Conservation (phyloP, 2,329 filamentous ascomycete species). For the Lecanicillium sp. region DNA sequence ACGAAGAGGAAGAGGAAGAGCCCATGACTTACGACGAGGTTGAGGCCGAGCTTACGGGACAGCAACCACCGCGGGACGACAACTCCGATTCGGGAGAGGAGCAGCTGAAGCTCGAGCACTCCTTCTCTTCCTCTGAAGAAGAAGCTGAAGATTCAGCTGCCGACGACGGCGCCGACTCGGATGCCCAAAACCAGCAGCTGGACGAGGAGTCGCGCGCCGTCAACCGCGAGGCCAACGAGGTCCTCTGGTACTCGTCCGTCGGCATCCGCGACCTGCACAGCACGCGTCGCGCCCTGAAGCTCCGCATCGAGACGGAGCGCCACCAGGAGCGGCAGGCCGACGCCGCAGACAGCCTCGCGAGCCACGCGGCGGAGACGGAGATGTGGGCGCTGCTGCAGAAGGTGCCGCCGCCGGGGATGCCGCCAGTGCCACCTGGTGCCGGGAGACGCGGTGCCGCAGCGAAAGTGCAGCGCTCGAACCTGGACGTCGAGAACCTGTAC, state of each 20-base stretch:
- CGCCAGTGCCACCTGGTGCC: slow-evolving; percentile 27
- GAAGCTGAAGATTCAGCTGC: slow-evolving; percentile 3
- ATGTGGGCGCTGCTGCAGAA: slow-evolving; percentile 41
- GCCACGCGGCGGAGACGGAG: slow-evolving; percentile 35
- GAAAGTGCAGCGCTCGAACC: slow-evolving; percentile 23
- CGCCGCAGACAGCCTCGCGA: slow-evolving; percentile 33
- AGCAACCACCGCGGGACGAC: slow-evolving; percentile 7
- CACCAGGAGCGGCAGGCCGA: slow-evolving; percentile 40
- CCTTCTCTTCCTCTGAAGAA: background rate
- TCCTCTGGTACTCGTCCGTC: slow-evolving; percentile 35
- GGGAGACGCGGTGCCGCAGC: slow-evolving; percentile 24
- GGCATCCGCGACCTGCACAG: slow-evolving; percentile 32
- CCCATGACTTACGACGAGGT: slow-evolving; percentile 39
- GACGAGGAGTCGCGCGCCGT: slow-evolving; percentile 28
- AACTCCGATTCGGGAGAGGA: background rate
- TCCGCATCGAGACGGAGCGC: slow-evolving; percentile 35
- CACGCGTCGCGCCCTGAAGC: slow-evolving; percentile 31
- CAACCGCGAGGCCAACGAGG: slow-evolving; percentile 35
- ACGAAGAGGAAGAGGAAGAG: slow-evolving; percentile 21
- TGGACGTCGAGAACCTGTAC: slow-evolving; percentile 31
- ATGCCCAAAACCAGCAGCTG: background rate
- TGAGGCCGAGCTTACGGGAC: slow-evolving; percentile 31
- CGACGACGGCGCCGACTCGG: slow-evolving; percentile 16
- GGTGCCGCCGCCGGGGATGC: slow-evolving; percentile 30
- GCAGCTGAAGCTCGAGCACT: background rate